Conservation (phyloP, 345 rosid genomes). For the Microthlaspi erraticum region DNA sequence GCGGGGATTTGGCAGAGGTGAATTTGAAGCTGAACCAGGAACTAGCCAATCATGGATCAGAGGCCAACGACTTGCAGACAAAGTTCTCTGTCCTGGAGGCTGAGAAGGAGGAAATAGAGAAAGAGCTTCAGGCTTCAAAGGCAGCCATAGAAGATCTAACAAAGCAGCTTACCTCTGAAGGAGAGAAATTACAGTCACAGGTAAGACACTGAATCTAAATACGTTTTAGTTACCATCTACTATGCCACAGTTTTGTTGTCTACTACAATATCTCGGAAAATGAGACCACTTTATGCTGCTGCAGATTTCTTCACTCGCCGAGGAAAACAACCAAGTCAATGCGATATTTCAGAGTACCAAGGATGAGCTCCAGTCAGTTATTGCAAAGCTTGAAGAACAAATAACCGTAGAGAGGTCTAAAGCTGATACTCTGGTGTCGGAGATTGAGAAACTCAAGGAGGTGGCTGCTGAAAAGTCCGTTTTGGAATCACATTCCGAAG, state of each 20-base stretch:
- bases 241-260: constrained; percentile 8
- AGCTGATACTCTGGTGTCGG: constrained; percentile 54
- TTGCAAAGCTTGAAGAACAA: constrained; percentile 68
- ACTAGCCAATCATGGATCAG: constrained; percentile 65
- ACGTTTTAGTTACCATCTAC: constrained; percentile 4
- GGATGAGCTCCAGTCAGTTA: constrained; percentile 72
- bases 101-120: constrained; percentile 67
- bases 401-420: constrained; percentile 55
- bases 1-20: constrained; percentile 72
- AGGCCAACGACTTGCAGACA: constrained; percentile 60
- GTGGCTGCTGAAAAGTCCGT: constrained; percentile 57
- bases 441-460: constrained; percentile 61
- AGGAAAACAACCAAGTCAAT: constrained; percentile 71
- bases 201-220: constrained; percentile 49
- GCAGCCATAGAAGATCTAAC: constrained; percentile 64
- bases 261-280: constrained; percentile 13
- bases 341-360: constrained; percentile 64
- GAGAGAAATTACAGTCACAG: constrained; percentile 74
- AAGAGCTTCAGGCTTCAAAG: constrained; percentile 69
- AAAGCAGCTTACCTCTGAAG: constrained; percentile 68
- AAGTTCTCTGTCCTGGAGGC: constrained; percentile 54
- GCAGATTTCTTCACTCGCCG: constrained; percentile 75
- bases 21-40: constrained; percentile 80
- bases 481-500: constrained; percentile 64
- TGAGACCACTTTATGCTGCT: constrained; percentile 36